These are phyloP conservation scores for Dimocarpus longan DNA, from an alignment of 345 rosid species.

Conservation along the genomic window DNA sequence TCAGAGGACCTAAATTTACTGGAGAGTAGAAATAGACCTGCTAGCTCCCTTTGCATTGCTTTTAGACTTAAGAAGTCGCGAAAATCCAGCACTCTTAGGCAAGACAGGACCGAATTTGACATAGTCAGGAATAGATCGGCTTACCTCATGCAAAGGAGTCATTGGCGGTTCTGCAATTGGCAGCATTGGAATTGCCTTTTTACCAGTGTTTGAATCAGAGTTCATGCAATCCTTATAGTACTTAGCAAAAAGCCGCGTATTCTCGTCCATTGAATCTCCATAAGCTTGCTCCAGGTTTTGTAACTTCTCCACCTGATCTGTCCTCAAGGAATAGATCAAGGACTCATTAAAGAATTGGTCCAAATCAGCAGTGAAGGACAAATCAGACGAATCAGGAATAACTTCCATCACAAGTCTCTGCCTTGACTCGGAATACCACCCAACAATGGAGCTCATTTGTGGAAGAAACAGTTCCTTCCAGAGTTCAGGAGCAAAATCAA, in stretches of 20 bases:
- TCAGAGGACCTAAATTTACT: neutral
- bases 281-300: slow-evolving; percentile 58
- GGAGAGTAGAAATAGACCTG: slow-evolving; percentile 39
- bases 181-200: slow-evolving; percentile 57
- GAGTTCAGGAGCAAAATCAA: slow-evolving; percentile 65
- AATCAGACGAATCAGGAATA: slow-evolving; percentile 55
- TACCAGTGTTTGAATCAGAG: slow-evolving; percentile 37
- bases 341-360: slow-evolving; percentile 66
- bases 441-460: slow-evolving; percentile 61
- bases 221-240: slow-evolving; percentile 55
- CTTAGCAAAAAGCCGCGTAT: slow-evolving; percentile 57
- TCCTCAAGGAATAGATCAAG: slow-evolving; percentile 49
- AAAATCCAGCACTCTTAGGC: slow-evolving; percentile 58
- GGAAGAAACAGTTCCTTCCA: slow-evolving; percentile 70
- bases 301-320: slow-evolving; percentile 59
- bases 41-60: slow-evolving; percentile 25
- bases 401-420: slow-evolving; percentile 58
- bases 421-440: slow-evolving; percentile 70
- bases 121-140: slow-evolving; percentile 56
- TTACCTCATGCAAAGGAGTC: slow-evolving; percentile 61
- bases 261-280: slow-evolving; percentile 59
- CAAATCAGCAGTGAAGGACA: slow-evolving; percentile 57
- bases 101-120: slow-evolving; percentile 65
- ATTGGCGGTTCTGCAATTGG: slow-evolving; percentile 72
- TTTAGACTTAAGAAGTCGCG: slow-evolving; percentile 37